A percentile compares a stretch with the other conserved stretches of the same genome.
phyloP scores from a whole-genome alignment of 257 asterid species.

The Nemophila menziesii region DNA sequence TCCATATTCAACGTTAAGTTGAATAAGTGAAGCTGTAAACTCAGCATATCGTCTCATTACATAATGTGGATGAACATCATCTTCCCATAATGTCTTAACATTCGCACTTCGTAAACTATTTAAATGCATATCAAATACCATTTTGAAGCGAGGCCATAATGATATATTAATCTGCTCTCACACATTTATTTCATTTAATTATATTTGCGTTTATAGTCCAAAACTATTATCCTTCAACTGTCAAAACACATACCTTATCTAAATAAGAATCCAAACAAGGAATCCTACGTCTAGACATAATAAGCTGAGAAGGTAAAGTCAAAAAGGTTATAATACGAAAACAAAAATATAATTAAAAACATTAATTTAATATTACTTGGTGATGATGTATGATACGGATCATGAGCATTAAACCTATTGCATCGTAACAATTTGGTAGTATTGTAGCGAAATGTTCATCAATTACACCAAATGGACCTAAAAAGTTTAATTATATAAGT shows the following conservation, averaged over 20 bases:
- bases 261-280: conserved; percentile 94
- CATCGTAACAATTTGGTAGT: conserved; percentile 87
- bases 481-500: conserved; percentile 1
- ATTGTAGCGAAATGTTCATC: conserved; percentile 77
- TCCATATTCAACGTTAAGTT: conserved; percentile 84
- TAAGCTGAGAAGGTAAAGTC: conserved; percentile 48
- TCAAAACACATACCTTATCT: conserved; percentile 65
- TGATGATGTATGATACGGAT: conserved; percentile 94
- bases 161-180: conserved; percentile 88
- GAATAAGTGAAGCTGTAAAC: conserved; percentile 90
- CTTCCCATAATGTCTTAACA: conserved; percentile 84
- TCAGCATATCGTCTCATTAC: conserved; percentile 99
- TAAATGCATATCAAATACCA: conserved; percentile 98
- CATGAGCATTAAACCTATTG: conserved; percentile 98
- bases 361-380: conserved; percentile 44
- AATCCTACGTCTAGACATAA: conserved; percentile 94
- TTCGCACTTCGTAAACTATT: conserved; percentile 82
- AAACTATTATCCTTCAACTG: not conserved
- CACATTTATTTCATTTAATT: conserved; percentile 8
- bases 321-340: not conserved
- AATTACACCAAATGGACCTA: conserved; percentile 87
- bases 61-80: conserved; percentile 96
- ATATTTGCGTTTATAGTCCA: no score
- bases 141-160: conserved; percentile 97
- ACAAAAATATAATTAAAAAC: not conserved